Conservation (phyloP, 2,329 filamentous ascomycete species). For the Xylariales sp. region DNA sequence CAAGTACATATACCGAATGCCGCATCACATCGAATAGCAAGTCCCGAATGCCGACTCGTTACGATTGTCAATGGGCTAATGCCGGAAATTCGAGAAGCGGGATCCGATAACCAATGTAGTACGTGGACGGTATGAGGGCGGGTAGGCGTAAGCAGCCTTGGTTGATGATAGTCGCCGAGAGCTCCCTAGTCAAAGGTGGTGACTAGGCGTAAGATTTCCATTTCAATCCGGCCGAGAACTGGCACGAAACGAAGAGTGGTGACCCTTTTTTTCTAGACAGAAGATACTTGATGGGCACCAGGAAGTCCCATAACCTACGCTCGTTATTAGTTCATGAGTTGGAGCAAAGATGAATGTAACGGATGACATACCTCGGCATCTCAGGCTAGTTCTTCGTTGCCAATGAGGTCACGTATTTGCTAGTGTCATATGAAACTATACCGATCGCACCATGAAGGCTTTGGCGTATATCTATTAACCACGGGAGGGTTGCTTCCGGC, state of each 20-base stretch:
- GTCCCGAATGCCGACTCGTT: no score
- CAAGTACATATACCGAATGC: neutral
- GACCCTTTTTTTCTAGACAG: no score
- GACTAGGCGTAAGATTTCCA: neutral
- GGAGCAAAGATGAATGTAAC: neutral
- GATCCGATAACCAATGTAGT: no score
- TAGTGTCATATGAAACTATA: neutral
- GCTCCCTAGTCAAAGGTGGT: neutral
- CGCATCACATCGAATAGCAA: neutral
- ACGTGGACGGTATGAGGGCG: no score
- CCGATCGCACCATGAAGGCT: neutral
- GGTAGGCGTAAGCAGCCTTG: neutral
- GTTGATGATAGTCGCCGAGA: no score
- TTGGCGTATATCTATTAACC: neutral
- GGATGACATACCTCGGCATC: neutral
- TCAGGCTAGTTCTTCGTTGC: neutral
- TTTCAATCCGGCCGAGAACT: constrained; percentile 16
- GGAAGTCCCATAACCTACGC: neutral
- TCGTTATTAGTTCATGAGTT: neutral
- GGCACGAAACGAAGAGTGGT: constrained; percentile 16
- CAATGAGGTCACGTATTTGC: neutral
- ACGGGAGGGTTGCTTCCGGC: neutral
- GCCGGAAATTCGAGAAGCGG: no score
- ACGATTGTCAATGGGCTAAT: no score
- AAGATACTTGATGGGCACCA: no score